These are phyloP conservation scores for Striga hermonthica DNA, from an alignment of 305 asterid genomes.

Conservation along the genomic window DNA sequence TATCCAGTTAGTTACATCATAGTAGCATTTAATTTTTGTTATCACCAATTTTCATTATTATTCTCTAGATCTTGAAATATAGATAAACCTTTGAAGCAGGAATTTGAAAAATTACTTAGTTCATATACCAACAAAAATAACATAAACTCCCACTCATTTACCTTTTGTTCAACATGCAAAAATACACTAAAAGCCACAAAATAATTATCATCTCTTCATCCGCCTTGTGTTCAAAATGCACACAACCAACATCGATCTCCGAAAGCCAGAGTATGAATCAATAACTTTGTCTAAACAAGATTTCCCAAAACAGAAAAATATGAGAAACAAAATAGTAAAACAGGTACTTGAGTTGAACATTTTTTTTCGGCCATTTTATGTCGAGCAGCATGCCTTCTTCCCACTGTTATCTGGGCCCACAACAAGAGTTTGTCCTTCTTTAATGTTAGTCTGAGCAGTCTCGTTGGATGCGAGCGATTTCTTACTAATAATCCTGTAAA, in stretches of 20 bases:
- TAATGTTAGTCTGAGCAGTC: conserved; percentile 37
- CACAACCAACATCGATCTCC: conserved; percentile 14
- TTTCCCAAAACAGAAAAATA: conserved; percentile 1
- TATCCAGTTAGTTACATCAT: too few relatives aligned
- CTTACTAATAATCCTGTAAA: conserved; percentile 49
- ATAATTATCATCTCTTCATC: conserved; percentile 3
- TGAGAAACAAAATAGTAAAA: conserved; percentile 16
- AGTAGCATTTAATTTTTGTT: too few relatives aligned
- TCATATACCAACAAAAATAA: neutral
- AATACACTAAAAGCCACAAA: neutral
- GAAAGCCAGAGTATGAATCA: conserved; percentile 14
- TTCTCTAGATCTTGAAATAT: too few relatives aligned
- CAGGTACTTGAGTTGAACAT: neutral
- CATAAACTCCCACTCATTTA: too few relatives aligned
- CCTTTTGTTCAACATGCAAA: neutral
- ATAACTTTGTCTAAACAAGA: conserved; percentile 22
- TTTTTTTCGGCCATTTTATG: conserved; percentile 30
- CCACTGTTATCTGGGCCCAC: conserved; percentile 46
- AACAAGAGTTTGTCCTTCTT: conserved; percentile 50
- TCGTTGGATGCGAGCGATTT: conserved; percentile 46
- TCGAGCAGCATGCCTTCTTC: conserved; percentile 49
- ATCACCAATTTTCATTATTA: too few relatives aligned
- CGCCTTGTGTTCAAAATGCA: conserved; percentile 12
- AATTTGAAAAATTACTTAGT: too few relatives aligned
- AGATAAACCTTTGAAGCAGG: too few relatives aligned